Percentiles rank a stretch among this genome's conserved stretches.
These are phyloP conservation scores for peach (Prunus persica) DNA, from an alignment of 306 rosid species.

Conservation along the genomic window DNA sequence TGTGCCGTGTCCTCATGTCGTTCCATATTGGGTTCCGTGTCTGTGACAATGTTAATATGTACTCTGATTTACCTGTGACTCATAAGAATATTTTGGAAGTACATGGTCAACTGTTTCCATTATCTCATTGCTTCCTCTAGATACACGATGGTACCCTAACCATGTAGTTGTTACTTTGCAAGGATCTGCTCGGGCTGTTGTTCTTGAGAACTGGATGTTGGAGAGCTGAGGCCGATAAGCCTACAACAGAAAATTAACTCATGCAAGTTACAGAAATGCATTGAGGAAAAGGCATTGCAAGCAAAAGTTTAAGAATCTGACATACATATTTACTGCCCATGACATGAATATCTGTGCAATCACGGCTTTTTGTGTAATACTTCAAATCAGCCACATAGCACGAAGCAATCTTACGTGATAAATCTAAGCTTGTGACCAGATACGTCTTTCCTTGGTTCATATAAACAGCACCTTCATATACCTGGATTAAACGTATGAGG, in stretches of 20 bases:
- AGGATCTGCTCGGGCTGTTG: constrained; percentile 62
- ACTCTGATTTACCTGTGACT: constrained; percentile 61
- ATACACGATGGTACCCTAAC: constrained; percentile 77
- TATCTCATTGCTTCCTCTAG: constrained; percentile 61
- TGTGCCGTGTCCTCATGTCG: too few species aligned
- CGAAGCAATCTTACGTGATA: constrained; percentile 53
- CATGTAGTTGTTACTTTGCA: constrained; percentile 83
- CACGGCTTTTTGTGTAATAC: constrained; percentile 81
- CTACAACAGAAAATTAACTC: constrained; percentile 31
- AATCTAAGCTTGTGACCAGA: constrained; percentile 69
- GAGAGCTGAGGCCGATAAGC: constrained; percentile 61
- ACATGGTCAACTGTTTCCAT: constrained; percentile 64
- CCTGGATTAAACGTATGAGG: constrained; percentile 43
- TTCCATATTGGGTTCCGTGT: too few species aligned
- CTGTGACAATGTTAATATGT: not conserved
- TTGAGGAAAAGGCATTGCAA: not conserved
- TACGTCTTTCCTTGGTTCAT: constrained; percentile 85
- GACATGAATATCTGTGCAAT: constrained; percentile 79
- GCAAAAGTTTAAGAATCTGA: constrained; percentile 25
- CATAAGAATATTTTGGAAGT: constrained; percentile 72
- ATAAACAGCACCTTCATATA: constrained; percentile 92
- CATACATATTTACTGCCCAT: constrained; percentile 73
- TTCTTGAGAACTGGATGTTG: constrained; percentile 34
- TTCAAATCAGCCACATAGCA: constrained; percentile 79
- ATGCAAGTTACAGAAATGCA: constrained; percentile 14